Evolutionary conservation across 2,329 filamentous ascomycete genomes (phyloP).

Genomic region (Allantophomopsis cytisporea): DNA sequence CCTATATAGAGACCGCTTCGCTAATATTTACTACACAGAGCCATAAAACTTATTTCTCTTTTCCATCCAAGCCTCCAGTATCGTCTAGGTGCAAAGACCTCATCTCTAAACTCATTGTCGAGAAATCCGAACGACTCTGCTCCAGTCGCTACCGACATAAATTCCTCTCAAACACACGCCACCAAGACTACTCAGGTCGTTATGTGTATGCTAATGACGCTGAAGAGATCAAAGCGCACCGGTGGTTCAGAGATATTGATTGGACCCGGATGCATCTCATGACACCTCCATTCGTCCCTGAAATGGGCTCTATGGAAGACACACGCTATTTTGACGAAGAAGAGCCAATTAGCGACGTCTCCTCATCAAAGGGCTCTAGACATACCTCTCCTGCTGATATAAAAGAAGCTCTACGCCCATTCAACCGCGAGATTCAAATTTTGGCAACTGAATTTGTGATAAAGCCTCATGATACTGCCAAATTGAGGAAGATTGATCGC

Average conservation of each 20-base stretch:
- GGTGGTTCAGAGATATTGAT: constrained; percentile 67
- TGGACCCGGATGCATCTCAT: constrained; percentile 65
- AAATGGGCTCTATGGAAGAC: constrained; percentile 53
- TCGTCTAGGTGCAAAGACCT: constrained; percentile 65
- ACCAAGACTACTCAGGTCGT: constrained; percentile 29
- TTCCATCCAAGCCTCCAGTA: constrained; percentile 53
- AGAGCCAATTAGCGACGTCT: constrained; percentile 53
- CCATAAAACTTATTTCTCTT: constrained; percentile 55
- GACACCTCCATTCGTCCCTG: constrained; percentile 67
- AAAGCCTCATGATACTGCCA: constrained; percentile 15
- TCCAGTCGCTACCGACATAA: constrained; percentile 61
- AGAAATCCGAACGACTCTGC: constrained; percentile 64
- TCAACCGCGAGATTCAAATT: constrained; percentile 19
- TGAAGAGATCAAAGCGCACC: constrained; percentile 77
- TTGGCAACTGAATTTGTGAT: constrained; percentile 15
- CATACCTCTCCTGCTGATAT: constrained; percentile 13
- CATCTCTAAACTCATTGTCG: constrained; percentile 57
- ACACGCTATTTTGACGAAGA: constrained; percentile 88
- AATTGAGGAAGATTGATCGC: constrained; percentile 15
- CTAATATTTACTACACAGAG: constrained; percentile 32
- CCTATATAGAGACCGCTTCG: not conserved
- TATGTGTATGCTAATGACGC: constrained; percentile 77
- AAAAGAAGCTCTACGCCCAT: constrained; percentile 15
- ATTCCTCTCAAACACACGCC: constrained; percentile 26
- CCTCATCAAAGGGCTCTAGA: constrained; percentile 23